Evolutionary conservation across 1,284 basidiomycete species (phyloP).

Genomic region (Caloboletus firmus): DNA sequence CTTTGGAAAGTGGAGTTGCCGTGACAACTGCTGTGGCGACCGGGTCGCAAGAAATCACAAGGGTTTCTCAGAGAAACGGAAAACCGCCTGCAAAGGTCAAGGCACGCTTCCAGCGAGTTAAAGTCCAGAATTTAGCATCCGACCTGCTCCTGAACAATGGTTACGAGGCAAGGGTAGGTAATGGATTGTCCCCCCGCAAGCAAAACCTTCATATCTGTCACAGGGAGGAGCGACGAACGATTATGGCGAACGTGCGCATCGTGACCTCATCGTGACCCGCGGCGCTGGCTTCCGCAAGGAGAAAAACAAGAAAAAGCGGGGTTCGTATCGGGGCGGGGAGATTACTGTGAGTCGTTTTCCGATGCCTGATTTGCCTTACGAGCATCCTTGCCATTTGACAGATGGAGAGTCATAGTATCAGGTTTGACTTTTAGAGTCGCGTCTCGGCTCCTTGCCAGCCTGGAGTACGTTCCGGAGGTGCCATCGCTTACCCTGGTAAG

Average conservation of each 20-base stretch:
- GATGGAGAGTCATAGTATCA: constrained; percentile 84
- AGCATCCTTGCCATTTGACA: constrained; percentile 34
- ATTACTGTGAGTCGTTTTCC: constrained; percentile 68
- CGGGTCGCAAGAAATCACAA: constrained; percentile 6
- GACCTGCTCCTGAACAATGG: constrained; percentile 77
- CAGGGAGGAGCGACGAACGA: constrained; percentile 58
- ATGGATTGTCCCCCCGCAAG: constrained; percentile 20
- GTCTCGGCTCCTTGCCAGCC: neutral
- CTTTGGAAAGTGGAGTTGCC: constrained; percentile 49
- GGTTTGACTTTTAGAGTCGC: constrained; percentile 55
- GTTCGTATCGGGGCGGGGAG: constrained; percentile 88
- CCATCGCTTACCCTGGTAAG: neutral
- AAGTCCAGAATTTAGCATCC: constrained; percentile 62
- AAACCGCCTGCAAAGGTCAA: constrained; percentile 46
- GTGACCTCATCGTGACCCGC: constrained; percentile 89
- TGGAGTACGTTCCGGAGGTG: neutral
- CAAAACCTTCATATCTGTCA: neutral
- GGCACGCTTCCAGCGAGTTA: constrained; percentile 80
- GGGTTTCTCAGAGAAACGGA: constrained; percentile 26
- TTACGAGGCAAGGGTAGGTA: constrained; percentile 76
- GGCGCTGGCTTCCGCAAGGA: constrained; percentile 97
- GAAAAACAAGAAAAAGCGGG: constrained; percentile 99
- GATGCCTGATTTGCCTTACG: neutral
- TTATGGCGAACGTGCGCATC: constrained; percentile 84
- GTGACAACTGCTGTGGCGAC: constrained; percentile 44